Evolutionary conservation across 2,329 filamentous ascomycete genomes (phyloP), one percentile per base, ranked within the genome.

Genomic region (Xylariales sp.): DNA sequence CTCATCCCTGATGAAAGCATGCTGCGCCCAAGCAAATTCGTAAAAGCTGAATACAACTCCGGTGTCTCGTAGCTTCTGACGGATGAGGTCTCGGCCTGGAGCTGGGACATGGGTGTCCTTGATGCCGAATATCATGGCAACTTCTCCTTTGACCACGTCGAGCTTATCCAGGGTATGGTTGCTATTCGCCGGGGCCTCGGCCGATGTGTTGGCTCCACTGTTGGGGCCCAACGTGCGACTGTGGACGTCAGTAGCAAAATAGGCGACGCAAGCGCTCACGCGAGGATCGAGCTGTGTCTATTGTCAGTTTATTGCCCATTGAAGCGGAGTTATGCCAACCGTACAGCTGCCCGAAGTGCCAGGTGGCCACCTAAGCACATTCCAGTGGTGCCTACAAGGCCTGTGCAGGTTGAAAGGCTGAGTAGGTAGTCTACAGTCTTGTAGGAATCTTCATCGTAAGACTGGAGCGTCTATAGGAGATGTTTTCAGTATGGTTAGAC

Each of bases 321-420:
- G 47, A 16, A 25, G 35, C 22, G 27, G n/a, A 28, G 25, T 4
- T 7, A 8, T 24, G 11, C 24, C 19, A 22, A 31, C 60, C 70
- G 44, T 68, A 78, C 74, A 47, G 68, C 68, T 31, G 75, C 74
- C 40, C 63, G 86, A 36, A 80, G 62, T 41, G 80, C 87, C 14
- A 96, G 77, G 59, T 96, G 91, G 2, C 91, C 90, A 39, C 91
- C 91, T 1, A 96, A 79, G 62, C 90, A 96, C 90, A 96, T 96
- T 46, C 88, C 88, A 10, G 86, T 89, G 4, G 83, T 71, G 33
- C 87, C 87, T 51, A 95, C 78, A 25, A 78, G 76, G 37, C 89
- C 89, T 46, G 82, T 94, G 64, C 89, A 88, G n/a, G 84, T 88
- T 4, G 80, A 74, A 16, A 89, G 74, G 18, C 74, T 76, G 35